Evolutionary conservation across 2,329 filamentous ascomycete genomes (phyloP).

Genomic region (Cytospora mali): DNA sequence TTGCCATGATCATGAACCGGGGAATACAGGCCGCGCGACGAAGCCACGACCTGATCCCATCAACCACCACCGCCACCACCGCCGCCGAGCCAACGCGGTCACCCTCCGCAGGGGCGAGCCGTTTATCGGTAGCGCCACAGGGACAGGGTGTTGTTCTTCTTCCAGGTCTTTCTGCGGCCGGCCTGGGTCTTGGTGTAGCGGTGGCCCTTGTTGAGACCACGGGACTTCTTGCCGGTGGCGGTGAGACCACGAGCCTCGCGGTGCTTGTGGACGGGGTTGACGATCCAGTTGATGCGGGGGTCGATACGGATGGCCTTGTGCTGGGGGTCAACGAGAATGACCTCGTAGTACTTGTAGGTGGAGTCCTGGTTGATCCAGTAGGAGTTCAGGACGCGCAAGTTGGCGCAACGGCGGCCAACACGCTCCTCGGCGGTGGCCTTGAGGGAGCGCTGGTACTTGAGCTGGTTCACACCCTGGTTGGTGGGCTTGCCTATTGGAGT

Average conservation of each 20-base stretch:
- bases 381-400: slow-evolving; percentile 98
- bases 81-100: no score
- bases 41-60: slow-evolving; percentile 18
- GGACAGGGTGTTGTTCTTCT: slow-evolving; percentile 98
- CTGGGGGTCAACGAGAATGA: slow-evolving; percentile 99
- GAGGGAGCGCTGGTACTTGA: slow-evolving; percentile 99
- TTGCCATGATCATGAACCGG: slow-evolving; percentile 24
- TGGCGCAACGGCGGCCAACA: slow-evolving; percentile 98
- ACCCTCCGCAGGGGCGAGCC: slow-evolving; percentile 27
- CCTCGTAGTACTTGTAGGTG: slow-evolving; percentile 99
- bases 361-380: slow-evolving; percentile 99
- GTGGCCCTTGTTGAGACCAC: slow-evolving; percentile 99
- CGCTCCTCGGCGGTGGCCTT: slow-evolving; percentile 98
- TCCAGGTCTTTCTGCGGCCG: slow-evolving; percentile 99
- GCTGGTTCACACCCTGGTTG: slow-evolving; percentile 99
- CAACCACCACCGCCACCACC: slow-evolving; percentile 7
- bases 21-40: slow-evolving; percentile 19
- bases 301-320: slow-evolving; percentile 99
- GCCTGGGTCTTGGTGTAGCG: slow-evolving; percentile 98
- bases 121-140: slow-evolving; percentile 95
- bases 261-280: slow-evolving; percentile 99
- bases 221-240: slow-evolving; percentile 98
- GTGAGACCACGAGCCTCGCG: slow-evolving; percentile 97
- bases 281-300: slow-evolving; percentile 99
- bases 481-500: slow-evolving; percentile 86